phyloP scores from a whole-genome alignment of 257 asterid genomes.

The Leonotis leonurus region DNA sequence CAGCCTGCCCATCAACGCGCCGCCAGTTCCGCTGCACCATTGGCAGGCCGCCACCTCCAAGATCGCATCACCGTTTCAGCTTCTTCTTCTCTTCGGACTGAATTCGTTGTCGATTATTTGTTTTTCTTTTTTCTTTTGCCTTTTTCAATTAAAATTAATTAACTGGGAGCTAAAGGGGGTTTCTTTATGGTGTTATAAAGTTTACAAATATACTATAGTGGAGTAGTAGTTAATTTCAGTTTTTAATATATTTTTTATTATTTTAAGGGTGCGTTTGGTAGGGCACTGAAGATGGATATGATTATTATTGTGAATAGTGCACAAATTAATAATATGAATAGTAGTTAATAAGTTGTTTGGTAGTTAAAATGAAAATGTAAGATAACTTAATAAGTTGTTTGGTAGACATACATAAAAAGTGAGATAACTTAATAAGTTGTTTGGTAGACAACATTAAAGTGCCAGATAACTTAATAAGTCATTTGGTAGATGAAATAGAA shows the following conservation, averaged over 20 bases:
- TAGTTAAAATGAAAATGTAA: too few relatives aligned
- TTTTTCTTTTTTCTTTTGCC: not conserved
- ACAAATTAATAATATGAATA: too few relatives aligned
- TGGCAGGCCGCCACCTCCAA: slow-evolving; percentile 43
- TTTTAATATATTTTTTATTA: slow-evolving; percentile 1
- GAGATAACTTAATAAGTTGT: too few relatives aligned
- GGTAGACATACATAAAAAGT: too few relatives aligned
- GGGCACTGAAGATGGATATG: too few relatives aligned
- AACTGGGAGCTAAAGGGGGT: slow-evolving; percentile 13
- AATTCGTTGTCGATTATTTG: slow-evolving; percentile 7
- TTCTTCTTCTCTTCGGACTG: slow-evolving; percentile 12
- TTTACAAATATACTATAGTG: slow-evolving; percentile 18
- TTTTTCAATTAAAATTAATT: not conserved
- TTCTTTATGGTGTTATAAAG: slow-evolving; percentile 27
- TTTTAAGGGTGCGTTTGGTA: too few relatives aligned
- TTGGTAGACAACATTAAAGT: too few relatives aligned
- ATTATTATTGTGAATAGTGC: too few relatives aligned
- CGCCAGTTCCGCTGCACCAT: slow-evolving; percentile 50
- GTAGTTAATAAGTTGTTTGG: too few relatives aligned
- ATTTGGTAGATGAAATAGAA: too few relatives aligned
- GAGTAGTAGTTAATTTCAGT: slow-evolving; percentile 20
- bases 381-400: too few relatives aligned
- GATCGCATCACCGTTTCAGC: slow-evolving; percentile 48
- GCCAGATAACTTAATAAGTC: too few relatives aligned
- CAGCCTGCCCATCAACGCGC: slow-evolving; percentile 70